Evolutionary conservation across 805 yeast genomes (phyloP), one percentile per base, ranked within the genome.

Genomic region (Yarrowia keelungensis): DNA sequence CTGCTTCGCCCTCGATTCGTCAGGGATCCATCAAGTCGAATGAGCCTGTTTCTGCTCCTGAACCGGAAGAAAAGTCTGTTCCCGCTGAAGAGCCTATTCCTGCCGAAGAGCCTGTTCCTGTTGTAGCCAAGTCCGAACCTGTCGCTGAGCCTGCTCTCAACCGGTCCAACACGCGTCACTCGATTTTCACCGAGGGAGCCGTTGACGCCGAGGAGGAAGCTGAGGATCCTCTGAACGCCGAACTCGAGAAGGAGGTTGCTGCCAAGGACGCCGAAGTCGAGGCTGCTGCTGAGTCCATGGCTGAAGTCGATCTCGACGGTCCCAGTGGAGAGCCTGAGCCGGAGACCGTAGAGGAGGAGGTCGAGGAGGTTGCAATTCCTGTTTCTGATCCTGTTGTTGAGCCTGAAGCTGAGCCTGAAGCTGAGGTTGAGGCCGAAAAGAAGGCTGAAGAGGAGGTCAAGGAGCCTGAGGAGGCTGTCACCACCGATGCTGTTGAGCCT

Each of bases 51-150:
- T 41, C 39, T 49, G 7, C 32, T 26, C 32, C 32, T 19, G 19
- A 19, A 19, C 19, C 19, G 19, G 19, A 19, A 19, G 19, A 19
- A 19, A 19, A 19, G 19, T 19, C 19, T 19, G 19, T 19, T 19
- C 19, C 19, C 19, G 19, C 19, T 19, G 32, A 26, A 26, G 54
- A 26, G 36, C n/a, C 51, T 11, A 12, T n/a, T 32, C 38, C 19
- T 49, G 54, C 32, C 39, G 12, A 9, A 9, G 72, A 69, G 46
- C 39, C 74, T 35, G 32, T 74, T 32, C 72, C 75, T 26, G 53
- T 12, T 46, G 26, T 26, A 3, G 32, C 32, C 32, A 26, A n/a
- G 9, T 5, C 56, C 32, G 54, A 22, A 7, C 4, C 45, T 26
- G 68, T 72, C 12, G 69, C 68, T 43, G 71, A 68, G 2, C 36